A percentile compares a stretch with the other conserved stretches of the same genome.
phyloP scores from a whole-genome alignment of 169 alveolate genomes.

The Cryptosporidium ubiquitum region DNA sequence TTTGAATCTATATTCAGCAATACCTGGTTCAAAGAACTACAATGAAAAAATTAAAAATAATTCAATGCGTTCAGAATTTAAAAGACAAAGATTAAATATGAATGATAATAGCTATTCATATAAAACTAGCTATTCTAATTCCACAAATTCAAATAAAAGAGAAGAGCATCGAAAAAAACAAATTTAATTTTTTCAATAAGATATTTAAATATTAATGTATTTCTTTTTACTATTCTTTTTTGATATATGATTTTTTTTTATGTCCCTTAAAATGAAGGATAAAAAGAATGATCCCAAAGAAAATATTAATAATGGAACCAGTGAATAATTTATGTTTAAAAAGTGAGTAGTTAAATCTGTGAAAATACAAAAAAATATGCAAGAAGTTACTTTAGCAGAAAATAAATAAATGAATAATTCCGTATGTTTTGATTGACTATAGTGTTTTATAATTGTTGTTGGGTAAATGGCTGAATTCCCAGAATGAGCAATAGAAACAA shows the following conservation, averaged over 20 bases:
- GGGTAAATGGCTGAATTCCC: conserved; percentile 54
- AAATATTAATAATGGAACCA: conserved; percentile 39
- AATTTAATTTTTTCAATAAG: neutral
- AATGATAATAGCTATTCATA: neutral
- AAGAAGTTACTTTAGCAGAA: conserved; percentile 48
- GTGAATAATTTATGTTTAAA: conserved; percentile 19
- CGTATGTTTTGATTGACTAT: neutral
- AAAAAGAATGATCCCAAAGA: conserved; percentile 60
- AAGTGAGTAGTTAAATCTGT: conserved; percentile 13
- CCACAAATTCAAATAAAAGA: conserved; percentile 22
- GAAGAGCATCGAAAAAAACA: neutral
- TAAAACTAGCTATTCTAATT: neutral
- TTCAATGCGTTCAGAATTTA: conserved; percentile 2
- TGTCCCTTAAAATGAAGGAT: conserved; percentile 44
- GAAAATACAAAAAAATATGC: conserved; percentile 35
- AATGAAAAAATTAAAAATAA: neutral
- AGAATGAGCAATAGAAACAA: conserved; percentile 65
- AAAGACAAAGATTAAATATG: conserved; percentile 39
- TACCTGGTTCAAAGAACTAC: neutral
- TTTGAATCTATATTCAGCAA: neutral
- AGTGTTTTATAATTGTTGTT: conserved; percentile 3
- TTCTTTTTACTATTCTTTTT: neutral
- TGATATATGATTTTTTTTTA: neutral
- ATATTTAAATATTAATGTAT: neutral
- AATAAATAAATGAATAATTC: conserved; percentile 19